Evolutionary conservation across 1,284 basidiomycete species (phyloP).

Genomic region (Inonotus hispidus): DNA sequence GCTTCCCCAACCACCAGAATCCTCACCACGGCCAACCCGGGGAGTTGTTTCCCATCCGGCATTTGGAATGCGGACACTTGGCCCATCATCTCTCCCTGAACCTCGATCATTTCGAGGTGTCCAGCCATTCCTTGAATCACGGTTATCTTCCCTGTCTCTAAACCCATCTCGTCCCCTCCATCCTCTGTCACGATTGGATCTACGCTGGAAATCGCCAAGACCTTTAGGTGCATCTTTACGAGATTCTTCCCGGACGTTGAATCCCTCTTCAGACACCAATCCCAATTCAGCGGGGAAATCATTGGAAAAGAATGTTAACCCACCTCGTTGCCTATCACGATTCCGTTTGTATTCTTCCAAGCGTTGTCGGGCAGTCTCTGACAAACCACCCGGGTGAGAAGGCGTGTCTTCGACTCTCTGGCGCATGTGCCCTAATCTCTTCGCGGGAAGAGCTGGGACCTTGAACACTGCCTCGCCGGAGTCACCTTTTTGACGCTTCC

Average conservation of each 20-base stretch:
- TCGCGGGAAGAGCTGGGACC: constrained; percentile 70
- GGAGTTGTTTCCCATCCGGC: constrained; percentile 90
- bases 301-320: background rate
- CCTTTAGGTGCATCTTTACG: constrained; percentile 55
- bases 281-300: background rate
- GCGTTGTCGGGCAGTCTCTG: constrained; percentile 62
- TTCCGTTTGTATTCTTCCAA: constrained; percentile 74
- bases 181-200: constrained; percentile 55
- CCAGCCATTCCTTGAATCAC: constrained; percentile 27
- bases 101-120: constrained; percentile 65
- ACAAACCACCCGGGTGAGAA: constrained; percentile 87
- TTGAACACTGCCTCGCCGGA: constrained; percentile 67
- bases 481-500: constrained; percentile 39
- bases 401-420: constrained; percentile 86
- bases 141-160: constrained; percentile 25
- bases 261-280: constrained; percentile 45
- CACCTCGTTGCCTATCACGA: constrained; percentile 63
- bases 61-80: constrained; percentile 84
- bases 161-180: constrained; percentile 22
- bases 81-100: constrained; percentile 59
- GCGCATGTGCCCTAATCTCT: constrained; percentile 53
- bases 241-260: constrained; percentile 48
- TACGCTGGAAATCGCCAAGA: constrained; percentile 64
- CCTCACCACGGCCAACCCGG: constrained; percentile 42
- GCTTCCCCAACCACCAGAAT: constrained; percentile 42